Conservation (phyloP, 148 eudicot species). For the Silene latifolia region DNA sequence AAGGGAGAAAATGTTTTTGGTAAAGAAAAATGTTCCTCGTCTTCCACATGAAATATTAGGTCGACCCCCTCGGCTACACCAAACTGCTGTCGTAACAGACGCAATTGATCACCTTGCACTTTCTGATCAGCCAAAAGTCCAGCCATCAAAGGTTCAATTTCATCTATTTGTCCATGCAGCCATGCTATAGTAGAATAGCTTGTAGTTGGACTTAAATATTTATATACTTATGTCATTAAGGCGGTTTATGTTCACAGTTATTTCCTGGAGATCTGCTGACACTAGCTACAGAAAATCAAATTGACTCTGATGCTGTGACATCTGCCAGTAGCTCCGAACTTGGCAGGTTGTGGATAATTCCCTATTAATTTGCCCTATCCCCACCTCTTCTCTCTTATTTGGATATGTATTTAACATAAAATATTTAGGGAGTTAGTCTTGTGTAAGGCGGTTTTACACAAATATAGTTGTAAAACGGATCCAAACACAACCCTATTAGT, state of each 20-base stretch:
- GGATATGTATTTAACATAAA: background rate
- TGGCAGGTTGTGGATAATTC: constrained; percentile 10
- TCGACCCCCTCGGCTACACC: background rate
- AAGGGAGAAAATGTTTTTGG: constrained; percentile 14
- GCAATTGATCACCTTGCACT: constrained; percentile 2
- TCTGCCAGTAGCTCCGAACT: constrained; percentile 15
- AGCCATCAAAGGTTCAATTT: constrained; percentile 12
- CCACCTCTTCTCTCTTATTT: too few species aligned
- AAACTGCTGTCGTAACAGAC: background rate
- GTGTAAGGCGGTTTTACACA: too few species aligned
- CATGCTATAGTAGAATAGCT: background rate
- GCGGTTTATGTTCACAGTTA: constrained; percentile 10
- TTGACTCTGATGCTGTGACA: background rate
- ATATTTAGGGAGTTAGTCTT: background rate
- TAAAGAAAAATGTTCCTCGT: background rate
- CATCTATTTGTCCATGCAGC: background rate
- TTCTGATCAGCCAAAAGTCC: constrained; percentile 7
- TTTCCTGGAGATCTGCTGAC: constrained; percentile 4
- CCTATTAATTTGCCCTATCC: background rate
- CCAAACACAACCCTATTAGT: too few species aligned
- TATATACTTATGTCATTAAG: too few species aligned
- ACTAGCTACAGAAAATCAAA: constrained; percentile 9
- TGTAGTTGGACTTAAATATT: background rate
- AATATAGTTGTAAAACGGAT: too few species aligned
- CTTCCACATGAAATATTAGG: constrained; percentile 19